Evolutionary conservation across 306 rosid genomes (phyloP), one percentile per base, ranked within the genome.

Genomic region (Corylus heterophylla): DNA sequence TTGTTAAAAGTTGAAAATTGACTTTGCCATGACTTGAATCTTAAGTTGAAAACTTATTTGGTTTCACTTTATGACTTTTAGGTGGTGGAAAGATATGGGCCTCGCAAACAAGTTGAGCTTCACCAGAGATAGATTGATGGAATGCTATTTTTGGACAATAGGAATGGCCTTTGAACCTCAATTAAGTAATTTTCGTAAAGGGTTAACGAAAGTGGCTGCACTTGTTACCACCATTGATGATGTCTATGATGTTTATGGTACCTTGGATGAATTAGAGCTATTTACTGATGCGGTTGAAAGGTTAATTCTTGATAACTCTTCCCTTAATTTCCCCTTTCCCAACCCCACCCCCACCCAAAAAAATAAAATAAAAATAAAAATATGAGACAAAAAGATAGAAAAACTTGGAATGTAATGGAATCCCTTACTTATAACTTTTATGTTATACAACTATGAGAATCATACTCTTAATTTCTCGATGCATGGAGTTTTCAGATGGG

Each of bases 221-320:
- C 56, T 89, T 0, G 79, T 89, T 13, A 82, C 89, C 2, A 69
- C 52, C 2, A 73, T 88, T 4, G 97, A 89, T 74, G 92, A 92
- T 66, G 79, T 89, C 17, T 92, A 85, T 70, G 90, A 88, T 75
- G 87, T 86, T 8, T 85, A 85, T 69, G 97, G 87, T 27, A 88
- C 91, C 39, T 47, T 78, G 37, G 94, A 88, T 14, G 94, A 88
- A 48, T 80, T 88, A 11, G 69, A 83, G 31, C 82, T 82, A 11
- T 91, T 92, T 29, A 92, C 94, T 5, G 16, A 39, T 10, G 83
- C 79, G 0, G 87, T 89, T 2, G 89, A 88, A 74, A 89, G 92
- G 97, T 90, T 42, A n/a, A 35, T 48, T 16, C 51, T 37, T 37
- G 6, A 42, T 42, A 42, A 42, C 8, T 42, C 45, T 42, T 39